These are phyloP conservation scores for Raphidocelis subcapitata DNA, from an alignment of 139 green algal genomes.

Conservation along the genomic window DNA sequence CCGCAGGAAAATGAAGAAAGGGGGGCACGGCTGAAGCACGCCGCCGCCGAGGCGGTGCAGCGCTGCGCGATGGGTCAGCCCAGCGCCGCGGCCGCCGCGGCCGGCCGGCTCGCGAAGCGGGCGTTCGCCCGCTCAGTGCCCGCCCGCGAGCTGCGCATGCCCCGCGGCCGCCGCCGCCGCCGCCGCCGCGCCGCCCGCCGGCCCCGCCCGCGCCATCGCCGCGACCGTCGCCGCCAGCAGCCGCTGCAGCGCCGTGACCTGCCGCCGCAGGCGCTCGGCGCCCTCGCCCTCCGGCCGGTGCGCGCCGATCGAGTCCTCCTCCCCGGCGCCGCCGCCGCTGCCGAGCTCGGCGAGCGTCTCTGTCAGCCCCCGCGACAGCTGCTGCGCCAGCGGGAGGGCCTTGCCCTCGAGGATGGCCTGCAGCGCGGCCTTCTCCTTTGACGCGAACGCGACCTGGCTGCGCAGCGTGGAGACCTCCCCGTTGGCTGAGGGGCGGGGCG, in stretches of 20 bases:
- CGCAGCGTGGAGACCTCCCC: constrained; percentile 31
- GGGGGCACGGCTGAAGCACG: no score
- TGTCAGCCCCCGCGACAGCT: constrained; percentile 44
- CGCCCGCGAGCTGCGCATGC: no score
- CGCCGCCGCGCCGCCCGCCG: no score
- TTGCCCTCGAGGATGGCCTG: constrained; percentile 81
- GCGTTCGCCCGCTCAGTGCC: no score
- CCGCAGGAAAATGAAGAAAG: no score
- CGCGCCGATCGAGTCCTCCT: background rate
- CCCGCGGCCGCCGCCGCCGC: no score
- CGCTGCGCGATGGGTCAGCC: no score
- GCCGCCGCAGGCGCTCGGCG: constrained; percentile 20
- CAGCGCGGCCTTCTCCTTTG: constrained; percentile 71
- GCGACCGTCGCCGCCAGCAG: constrained; percentile 51
- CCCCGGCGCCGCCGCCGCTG: background rate
- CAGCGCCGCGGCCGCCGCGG: no score
- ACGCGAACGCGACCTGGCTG: constrained; percentile 32
- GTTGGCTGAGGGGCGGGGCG: no score
- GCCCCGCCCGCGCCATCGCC: constrained; percentile 54
- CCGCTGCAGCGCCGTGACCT: constrained; percentile 41
- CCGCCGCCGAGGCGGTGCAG: no score
- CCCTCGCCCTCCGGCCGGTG: background rate
- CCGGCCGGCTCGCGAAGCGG: no score
- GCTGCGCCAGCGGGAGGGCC: constrained; percentile 56
- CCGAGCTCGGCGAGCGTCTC: constrained; percentile 32